A percentile compares a stretch with the other conserved stretches of the same genome.
These are phyloP conservation scores for Cubamyces sp. DNA, from an alignment of 768 basidiomycete species.

Conservation along the genomic window DNA sequence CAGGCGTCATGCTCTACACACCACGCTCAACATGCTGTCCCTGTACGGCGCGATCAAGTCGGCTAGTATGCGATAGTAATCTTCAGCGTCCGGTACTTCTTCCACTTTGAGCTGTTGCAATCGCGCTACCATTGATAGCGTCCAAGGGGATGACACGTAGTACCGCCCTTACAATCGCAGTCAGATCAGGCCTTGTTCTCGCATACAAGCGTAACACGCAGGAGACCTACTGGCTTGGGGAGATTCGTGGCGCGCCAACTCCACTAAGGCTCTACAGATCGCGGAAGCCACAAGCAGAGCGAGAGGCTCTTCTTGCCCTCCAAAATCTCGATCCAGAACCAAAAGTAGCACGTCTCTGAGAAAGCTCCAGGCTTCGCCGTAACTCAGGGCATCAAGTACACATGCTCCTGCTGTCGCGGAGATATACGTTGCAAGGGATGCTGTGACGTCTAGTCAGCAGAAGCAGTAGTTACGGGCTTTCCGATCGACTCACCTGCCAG, in stretches of 20 bases:
- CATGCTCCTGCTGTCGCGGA: slow-evolving; percentile 29
- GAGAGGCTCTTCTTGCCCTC: slow-evolving; percentile 53
- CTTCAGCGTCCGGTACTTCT: background rate
- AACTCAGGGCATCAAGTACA: slow-evolving; percentile 31
- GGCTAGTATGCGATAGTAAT: slow-evolving; percentile 30
- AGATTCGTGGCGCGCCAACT: slow-evolving; percentile 35
- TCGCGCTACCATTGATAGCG: slow-evolving; percentile 45
- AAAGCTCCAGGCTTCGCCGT: slow-evolving; percentile 58
- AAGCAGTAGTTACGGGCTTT: background rate
- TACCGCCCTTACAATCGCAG: slow-evolving; percentile 18
- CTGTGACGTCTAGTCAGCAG: slow-evolving; percentile 34
- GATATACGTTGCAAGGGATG: slow-evolving; percentile 51
- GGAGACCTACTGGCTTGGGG: slow-evolving; percentile 17
- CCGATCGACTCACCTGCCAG: slow-evolving; percentile 45
- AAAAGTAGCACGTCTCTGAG: slow-evolving; percentile 53
- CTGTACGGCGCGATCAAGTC: background rate
- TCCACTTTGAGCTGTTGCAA: slow-evolving; percentile 31
- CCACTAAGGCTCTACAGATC: slow-evolving; percentile 53
- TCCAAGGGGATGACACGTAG: slow-evolving; percentile 52
- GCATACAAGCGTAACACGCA: background rate
- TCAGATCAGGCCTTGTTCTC: too few species aligned
- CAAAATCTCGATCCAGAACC: slow-evolving; percentile 49
- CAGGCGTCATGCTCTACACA: background rate
- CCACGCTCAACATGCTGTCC: background rate
- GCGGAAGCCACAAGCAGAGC: slow-evolving; percentile 52